A percentile compares a stretch with the other conserved stretches of the same genome.
phyloP scores from a whole-genome alignment of 768 basidiomycete genomes.

The Exsudoporus frostii region DNA sequence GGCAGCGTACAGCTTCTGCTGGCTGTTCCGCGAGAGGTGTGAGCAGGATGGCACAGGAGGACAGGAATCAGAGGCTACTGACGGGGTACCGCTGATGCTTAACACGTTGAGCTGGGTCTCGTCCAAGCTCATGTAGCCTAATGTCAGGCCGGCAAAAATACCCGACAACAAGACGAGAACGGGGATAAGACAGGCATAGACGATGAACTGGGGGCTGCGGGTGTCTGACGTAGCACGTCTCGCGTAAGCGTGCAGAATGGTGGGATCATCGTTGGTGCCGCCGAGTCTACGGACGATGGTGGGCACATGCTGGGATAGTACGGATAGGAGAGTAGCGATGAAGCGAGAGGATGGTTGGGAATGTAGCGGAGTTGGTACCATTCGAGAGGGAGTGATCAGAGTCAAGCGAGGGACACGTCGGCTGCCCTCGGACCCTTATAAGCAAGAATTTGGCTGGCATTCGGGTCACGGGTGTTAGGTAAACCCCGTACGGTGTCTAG shows the following conservation, averaged over 20 bases:
- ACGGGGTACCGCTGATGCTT: slow-evolving; percentile 82
- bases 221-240: slow-evolving; percentile 28
- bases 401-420: background rate
- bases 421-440: background rate
- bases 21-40: slow-evolving; percentile 37
- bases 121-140: slow-evolving; percentile 92
- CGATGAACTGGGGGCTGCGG: slow-evolving; percentile 32
- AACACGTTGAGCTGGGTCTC: slow-evolving; percentile 89
- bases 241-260: slow-evolving; percentile 25
- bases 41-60: background rate
- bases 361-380: slow-evolving; percentile 35
- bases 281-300: slow-evolving; percentile 31
- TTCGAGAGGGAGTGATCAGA: slow-evolving; percentile 27
- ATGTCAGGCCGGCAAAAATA: slow-evolving; percentile 86
- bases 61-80: slow-evolving; percentile 28
- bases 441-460: background rate
- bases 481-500: background rate
- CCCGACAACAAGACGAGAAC: slow-evolving; percentile 80
- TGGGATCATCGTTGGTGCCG: slow-evolving; percentile 4
- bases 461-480: slow-evolving; percentile 2
- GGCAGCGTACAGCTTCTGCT: slow-evolving; percentile 76
- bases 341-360: slow-evolving; percentile 42
- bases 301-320: slow-evolving; percentile 45
- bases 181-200: slow-evolving; percentile 66
- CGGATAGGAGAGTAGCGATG: slow-evolving; percentile 42